Evolutionary conservation across 2,329 filamentous ascomycete genomes (phyloP), one percentile per base, ranked within the genome.

Genomic region (Meredithiella fracta): DNA sequence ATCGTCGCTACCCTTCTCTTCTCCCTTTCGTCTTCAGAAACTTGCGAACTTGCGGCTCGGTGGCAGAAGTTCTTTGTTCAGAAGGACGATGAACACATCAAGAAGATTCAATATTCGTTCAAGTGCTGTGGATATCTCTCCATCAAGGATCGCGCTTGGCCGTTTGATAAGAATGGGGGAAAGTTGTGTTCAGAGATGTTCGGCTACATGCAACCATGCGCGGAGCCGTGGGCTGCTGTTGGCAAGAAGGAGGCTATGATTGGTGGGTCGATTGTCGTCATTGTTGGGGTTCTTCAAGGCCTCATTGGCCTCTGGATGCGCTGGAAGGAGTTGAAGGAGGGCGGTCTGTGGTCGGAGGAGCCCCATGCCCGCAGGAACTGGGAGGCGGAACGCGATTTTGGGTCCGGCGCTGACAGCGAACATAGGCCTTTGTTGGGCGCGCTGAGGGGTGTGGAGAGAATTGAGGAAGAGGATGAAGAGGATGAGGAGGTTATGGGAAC

Each of bases 51-150:
- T 17, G 56, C 60, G 3, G 59, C 56, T 0, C 50, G 54, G 26
- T 64, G 62, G 63, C 63, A 64, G 55, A 53, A 49, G 1, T 56
- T 62, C 2, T 63, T 61, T 42, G 59, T 59, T 34, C 61, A 62
- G 0, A 78, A 80, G 59, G 70, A 85, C 55, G 71, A 60, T 0
- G 60, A 61, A 0, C 65, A 71, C 1, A 75, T 87, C 57, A 69
- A 72, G 44, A 65, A 67, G 1, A 82, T 88, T 53, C 84, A 88
- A 62, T 79, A 87, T 63, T 65, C 73, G 0, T 74, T 85, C 31
- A 64, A 74, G 6, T 88, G 84, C 68, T 88, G 84, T 61, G 84
- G 84, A 0, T 70, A 85, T 34, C 72, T 72, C 56, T 73, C 70
- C 3, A 64, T 78, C 26, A 66, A 64, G 29, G 82, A 88, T 62